These are phyloP conservation scores for Limnanthes douglasii DNA, from an alignment of 345 rosid genomes.

Conservation along the genomic window DNA sequence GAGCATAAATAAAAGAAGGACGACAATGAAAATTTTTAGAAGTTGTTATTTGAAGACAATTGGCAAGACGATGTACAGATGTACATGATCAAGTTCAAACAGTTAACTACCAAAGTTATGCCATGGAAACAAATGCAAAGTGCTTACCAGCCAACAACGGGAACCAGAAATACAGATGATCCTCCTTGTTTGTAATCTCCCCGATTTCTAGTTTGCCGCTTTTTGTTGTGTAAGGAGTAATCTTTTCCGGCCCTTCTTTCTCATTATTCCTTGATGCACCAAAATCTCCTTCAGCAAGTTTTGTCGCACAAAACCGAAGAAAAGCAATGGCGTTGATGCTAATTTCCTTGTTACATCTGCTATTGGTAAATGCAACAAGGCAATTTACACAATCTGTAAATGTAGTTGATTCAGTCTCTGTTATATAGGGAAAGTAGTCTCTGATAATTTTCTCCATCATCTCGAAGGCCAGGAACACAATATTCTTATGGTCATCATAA, in stretches of 20 bases:
- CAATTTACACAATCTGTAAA: slow-evolving; percentile 99
- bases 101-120: slow-evolving; percentile 8
- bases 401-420: slow-evolving; percentile 97
- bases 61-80: too few species aligned
- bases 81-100: neutral
- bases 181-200: slow-evolving; percentile 44
- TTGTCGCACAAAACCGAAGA: slow-evolving; percentile 90
- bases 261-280: slow-evolving; percentile 52
- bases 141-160: slow-evolving; percentile 83
- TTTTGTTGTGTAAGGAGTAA: slow-evolving; percentile 30
- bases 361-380: slow-evolving; percentile 91
- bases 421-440: slow-evolving; percentile 91
- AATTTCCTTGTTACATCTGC: slow-evolving; percentile 84
- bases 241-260: slow-evolving; percentile 37
- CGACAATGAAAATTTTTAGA: too few species aligned
- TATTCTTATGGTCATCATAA: slow-evolving; percentile 96
- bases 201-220: slow-evolving; percentile 51
- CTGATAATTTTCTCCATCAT: slow-evolving; percentile 92
- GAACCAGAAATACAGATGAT: slow-evolving; percentile 90
- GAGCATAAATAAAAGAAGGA: slow-evolving; percentile 5
- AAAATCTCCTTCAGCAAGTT: slow-evolving; percentile 92
- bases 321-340: slow-evolving; percentile 88
- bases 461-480: slow-evolving; percentile 87
- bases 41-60: too few species aligned
- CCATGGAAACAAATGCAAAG: slow-evolving; percentile 7